A percentile compares a stretch with the other conserved stretches of the same genome.
Conservation (phyloP, 176 grass and related monocot species). For the Aegilops speltoides region DNA sequence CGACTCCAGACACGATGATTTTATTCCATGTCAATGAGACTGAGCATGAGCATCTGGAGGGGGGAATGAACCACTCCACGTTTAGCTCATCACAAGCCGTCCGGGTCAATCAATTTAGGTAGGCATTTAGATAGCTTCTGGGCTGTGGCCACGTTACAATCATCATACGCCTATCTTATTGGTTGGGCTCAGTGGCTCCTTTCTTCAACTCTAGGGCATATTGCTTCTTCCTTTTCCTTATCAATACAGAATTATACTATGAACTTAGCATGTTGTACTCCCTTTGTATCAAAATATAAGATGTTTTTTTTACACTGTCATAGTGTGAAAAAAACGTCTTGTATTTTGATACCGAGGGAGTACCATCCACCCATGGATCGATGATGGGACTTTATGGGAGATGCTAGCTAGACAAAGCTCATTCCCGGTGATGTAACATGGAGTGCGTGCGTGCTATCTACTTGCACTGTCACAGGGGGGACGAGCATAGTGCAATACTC, state of each 20-base stretch:
- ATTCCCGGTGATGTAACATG: neutral
- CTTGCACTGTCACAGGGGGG: neutral
- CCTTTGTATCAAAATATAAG: no score
- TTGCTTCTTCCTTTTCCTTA: neutral
- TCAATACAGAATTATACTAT: neutral
- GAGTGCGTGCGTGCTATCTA: neutral
- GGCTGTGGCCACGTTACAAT: neutral
- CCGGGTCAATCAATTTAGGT: constrained; percentile 32
- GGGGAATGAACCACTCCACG: constrained; percentile 18
- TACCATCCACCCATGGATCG: neutral
- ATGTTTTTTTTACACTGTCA: no score
- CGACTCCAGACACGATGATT: constrained; percentile 31
- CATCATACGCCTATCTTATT: constrained; percentile 1
- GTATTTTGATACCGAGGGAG: no score
- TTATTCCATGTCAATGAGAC: constrained; percentile 34
- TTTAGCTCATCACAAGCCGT: constrained; percentile 11
- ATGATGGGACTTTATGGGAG: neutral
- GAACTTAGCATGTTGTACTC: neutral
- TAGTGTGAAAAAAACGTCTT: no score
- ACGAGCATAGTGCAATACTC: neutral
- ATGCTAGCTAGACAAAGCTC: neutral
- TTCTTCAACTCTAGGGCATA: neutral
- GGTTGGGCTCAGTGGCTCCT: neutral
- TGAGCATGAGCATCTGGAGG: constrained; percentile 20
- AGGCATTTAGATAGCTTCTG: constrained; percentile 25